phyloP scores from a whole-genome alignment of 2,329 filamentous ascomycete species.

The Bipolaris victoriae region DNA sequence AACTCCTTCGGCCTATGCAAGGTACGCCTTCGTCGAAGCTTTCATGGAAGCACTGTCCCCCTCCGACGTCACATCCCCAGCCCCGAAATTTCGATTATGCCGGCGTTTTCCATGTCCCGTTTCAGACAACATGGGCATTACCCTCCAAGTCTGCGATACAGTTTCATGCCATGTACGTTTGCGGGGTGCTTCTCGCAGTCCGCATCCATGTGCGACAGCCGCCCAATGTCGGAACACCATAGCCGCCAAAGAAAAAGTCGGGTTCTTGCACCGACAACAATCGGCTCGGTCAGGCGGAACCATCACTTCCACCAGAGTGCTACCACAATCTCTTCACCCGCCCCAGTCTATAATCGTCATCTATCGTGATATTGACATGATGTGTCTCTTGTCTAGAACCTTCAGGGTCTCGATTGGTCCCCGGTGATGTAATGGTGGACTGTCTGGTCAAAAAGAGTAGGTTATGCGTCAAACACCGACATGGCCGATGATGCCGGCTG shows the following conservation, averaged over 20 bases:
- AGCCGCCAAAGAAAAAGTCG: neutral
- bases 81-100: conserved; percentile 14
- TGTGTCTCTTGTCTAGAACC: neutral
- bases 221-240: conserved; percentile 15
- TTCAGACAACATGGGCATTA: conserved; percentile 6
- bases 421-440: conserved; percentile 18
- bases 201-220: conserved; percentile 11
- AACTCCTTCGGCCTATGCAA: conserved; percentile 27
- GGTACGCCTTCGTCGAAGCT: conserved; percentile 25
- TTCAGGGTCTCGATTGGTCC: conserved; percentile 8
- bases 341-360: conserved; percentile 4
- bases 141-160: conserved; percentile 6
- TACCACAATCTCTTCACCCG: conserved; percentile 1
- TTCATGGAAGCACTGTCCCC: conserved; percentile 15
- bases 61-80: conserved; percentile 15
- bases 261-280: neutral
- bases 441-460: conserved; percentile 8
- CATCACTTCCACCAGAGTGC: conserved; percentile 1
- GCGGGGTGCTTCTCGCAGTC: neutral
- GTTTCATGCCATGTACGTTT: conserved; percentile 12
- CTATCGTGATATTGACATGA: neutral
- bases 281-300: conserved; percentile 2
- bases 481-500: conserved; percentile 15
- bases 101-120: conserved; percentile 10
- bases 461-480: conserved; percentile 22